phyloP scores from a whole-genome alignment of 306 rosid species.

The Fagus sylvatica region DNA sequence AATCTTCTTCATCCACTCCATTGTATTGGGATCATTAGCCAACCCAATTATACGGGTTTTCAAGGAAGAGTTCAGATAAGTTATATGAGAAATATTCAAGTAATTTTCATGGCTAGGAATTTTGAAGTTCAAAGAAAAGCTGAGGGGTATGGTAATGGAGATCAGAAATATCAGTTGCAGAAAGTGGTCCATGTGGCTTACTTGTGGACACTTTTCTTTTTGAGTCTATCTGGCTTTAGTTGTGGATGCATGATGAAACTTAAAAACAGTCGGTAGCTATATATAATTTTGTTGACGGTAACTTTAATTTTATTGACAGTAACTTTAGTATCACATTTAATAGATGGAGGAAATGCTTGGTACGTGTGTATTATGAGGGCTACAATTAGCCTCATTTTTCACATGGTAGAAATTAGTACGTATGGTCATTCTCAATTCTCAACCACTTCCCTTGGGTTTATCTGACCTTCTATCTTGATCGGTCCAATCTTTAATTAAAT shows the following conservation, averaged over 20 bases:
- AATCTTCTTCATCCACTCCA: constrained; percentile 66
- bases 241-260: neutral
- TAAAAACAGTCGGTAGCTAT: neutral
- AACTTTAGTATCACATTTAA: too few species aligned
- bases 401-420: too few species aligned
- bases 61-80: constrained; percentile 18
- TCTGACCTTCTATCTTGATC: too few species aligned
- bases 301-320: neutral
- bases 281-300: neutral
- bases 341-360: too few species aligned
- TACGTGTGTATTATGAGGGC: too few species aligned
- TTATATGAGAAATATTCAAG: neutral
- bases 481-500: too few species aligned
- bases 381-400: too few species aligned
- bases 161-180: constrained; percentile 18
- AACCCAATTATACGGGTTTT: constrained; percentile 47
- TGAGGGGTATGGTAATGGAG: constrained; percentile 33
- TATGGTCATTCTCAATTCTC: too few species aligned
- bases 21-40: constrained; percentile 45
- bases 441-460: too few species aligned
- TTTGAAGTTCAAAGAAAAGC: constrained; percentile 37
- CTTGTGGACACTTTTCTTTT: neutral
- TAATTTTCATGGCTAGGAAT: constrained; percentile 2
- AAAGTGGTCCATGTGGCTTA: constrained; percentile 23
- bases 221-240: constrained; percentile 1